Evolutionary conservation across 2,329 filamentous ascomycete species (phyloP).

Genomic region (Aspergillus versicolor): DNA sequence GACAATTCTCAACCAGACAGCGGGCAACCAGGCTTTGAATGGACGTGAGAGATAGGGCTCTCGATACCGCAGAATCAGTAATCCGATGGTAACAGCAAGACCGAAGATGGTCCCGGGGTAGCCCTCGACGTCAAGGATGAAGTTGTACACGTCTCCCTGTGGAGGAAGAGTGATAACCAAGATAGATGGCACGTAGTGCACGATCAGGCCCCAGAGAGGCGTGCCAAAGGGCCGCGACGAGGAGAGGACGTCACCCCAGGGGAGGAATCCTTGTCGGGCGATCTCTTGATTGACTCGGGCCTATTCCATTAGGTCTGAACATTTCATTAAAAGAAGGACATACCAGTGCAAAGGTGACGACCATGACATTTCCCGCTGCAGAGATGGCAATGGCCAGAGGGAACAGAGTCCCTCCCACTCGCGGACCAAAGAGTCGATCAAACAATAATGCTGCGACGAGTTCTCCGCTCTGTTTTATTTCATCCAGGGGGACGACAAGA

Average conservation of each 20-base stretch:
- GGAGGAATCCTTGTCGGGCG: slow-evolving; percentile 68
- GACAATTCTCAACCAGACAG: slow-evolving; percentile 55
- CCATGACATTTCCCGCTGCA: slow-evolving; percentile 70
- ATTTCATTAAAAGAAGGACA: slow-evolving; percentile 20
- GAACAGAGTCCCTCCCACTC: slow-evolving; percentile 57
- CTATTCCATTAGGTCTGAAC: slow-evolving; percentile 37
- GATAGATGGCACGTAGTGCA: slow-evolving; percentile 68
- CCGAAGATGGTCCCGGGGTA: slow-evolving; percentile 65
- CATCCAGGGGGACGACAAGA: slow-evolving; percentile 64
- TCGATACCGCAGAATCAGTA: slow-evolving; percentile 60
- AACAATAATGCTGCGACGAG: slow-evolving; percentile 69
- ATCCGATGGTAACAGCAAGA: slow-evolving; percentile 57
- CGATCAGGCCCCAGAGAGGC: slow-evolving; percentile 65
- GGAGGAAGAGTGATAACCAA: slow-evolving; percentile 67
- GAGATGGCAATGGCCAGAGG: slow-evolving; percentile 66
- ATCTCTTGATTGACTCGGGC: slow-evolving; percentile 71
- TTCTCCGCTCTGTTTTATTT: slow-evolving; percentile 66
- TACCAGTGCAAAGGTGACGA: slow-evolving; percentile 62
- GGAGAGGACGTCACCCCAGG: slow-evolving; percentile 60
- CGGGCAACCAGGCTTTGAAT: slow-evolving; percentile 64
- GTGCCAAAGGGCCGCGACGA: slow-evolving; percentile 67
- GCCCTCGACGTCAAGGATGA: slow-evolving; percentile 70
- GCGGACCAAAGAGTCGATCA: slow-evolving; percentile 60
- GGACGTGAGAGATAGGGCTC: slow-evolving; percentile 62
- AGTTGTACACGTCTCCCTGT: slow-evolving; percentile 66